Percentiles rank a stretch among this genome's conserved stretches.
Evolutionary conservation across 2,329 filamentous ascomycete genomes (phyloP).

Genomic region (Drechslerella coelobrocha): DNA sequence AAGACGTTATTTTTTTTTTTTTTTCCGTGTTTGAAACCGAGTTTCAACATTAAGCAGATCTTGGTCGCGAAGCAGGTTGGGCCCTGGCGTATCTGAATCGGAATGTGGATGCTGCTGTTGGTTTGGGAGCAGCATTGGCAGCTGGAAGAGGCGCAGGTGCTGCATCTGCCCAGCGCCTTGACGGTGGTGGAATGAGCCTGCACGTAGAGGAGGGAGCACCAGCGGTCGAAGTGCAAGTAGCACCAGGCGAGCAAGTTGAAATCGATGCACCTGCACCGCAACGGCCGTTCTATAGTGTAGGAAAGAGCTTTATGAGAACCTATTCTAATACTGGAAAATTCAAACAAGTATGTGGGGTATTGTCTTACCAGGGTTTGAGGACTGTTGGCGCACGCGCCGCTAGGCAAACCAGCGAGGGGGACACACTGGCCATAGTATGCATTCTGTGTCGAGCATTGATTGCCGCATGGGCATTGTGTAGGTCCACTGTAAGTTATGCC

Average conservation of each 20-base stretch:
- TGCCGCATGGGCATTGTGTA: constrained; percentile 38
- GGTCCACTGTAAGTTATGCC: constrained; percentile 37
- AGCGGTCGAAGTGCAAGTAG: constrained; percentile 31
- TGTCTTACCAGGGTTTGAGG: constrained; percentile 49
- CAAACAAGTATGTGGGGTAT: neutral
- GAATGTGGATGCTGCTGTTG: constrained; percentile 41
- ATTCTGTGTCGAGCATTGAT: constrained; percentile 31
- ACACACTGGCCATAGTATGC: constrained; percentile 41
- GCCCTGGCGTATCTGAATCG: constrained; percentile 33
- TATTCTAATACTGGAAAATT: neutral
- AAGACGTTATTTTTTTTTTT: neutral
- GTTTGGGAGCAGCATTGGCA: constrained; percentile 33
- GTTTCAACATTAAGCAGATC: constrained; percentile 15
- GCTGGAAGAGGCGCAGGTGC: constrained; percentile 42
- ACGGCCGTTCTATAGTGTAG: constrained; percentile 46
- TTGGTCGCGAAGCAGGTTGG: constrained; percentile 28
- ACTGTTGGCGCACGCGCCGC: too few relatives aligned
- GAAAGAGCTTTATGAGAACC: constrained; percentile 11
- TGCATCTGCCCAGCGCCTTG: constrained; percentile 22
- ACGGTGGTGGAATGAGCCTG: too few relatives aligned
- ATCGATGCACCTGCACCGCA: constrained; percentile 46
- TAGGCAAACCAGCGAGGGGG: constrained; percentile 24
- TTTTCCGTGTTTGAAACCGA: neutral
- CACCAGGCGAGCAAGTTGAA: constrained; percentile 36
- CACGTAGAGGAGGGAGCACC: constrained; percentile 47